Conservation (phyloP, 257 asterid species). For the Catharanthus roseus region DNA sequence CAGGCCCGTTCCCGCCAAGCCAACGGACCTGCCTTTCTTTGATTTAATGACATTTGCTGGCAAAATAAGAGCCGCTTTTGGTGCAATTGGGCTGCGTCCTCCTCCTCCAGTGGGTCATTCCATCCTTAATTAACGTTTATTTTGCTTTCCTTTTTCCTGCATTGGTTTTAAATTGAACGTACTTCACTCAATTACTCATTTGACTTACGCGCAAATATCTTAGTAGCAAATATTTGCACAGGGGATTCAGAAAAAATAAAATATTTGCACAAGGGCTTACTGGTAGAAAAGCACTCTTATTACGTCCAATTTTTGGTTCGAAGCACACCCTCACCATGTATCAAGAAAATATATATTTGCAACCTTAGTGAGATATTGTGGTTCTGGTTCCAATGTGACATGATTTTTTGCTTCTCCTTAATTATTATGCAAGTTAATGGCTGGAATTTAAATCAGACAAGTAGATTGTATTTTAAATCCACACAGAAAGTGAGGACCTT, state of each 20-base stretch:
- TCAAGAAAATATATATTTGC: too few species aligned
- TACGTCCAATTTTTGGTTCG: too few species aligned
- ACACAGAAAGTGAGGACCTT: background rate
- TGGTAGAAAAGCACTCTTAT: too few species aligned
- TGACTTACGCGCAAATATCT: too few species aligned
- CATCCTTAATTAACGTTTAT: background rate
- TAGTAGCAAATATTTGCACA: too few species aligned
- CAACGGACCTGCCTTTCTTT: slow-evolving; percentile 70
- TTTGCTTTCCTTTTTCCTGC: background rate
- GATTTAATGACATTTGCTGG: slow-evolving; percentile 86
- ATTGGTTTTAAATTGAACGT: background rate
- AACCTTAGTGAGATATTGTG: background rate
- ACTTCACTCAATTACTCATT: too few species aligned
- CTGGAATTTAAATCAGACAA: background rate
- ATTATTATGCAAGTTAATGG: background rate
- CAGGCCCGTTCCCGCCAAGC: slow-evolving; percentile 83
- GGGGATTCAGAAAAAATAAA: too few species aligned
- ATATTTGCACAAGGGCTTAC: too few species aligned
- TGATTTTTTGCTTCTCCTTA: background rate
- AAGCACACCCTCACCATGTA: too few species aligned
- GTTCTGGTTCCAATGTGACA: background rate
- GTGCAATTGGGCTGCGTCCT: slow-evolving; percentile 89
- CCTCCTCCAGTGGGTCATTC: slow-evolving; percentile 77
- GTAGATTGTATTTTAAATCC: background rate
- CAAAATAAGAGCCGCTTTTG: slow-evolving; percentile 91